These are phyloP conservation scores for Fusarium torulosum DNA, from an alignment of 2,329 filamentous ascomycete species.

Conservation along the genomic window DNA sequence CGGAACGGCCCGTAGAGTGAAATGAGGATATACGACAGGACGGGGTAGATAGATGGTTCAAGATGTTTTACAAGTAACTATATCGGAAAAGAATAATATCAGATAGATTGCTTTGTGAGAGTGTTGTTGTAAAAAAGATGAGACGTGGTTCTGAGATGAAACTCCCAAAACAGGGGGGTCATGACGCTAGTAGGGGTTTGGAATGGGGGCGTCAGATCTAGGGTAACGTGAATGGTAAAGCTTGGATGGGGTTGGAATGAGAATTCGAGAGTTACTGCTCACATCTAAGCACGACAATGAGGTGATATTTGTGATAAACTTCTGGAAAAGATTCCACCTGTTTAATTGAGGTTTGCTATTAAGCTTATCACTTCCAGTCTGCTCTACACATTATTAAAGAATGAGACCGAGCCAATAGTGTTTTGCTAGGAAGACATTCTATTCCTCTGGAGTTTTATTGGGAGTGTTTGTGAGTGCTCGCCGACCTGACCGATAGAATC, in stretches of 20 bases:
- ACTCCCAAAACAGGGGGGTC: constrained; percentile 26
- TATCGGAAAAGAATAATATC: neutral
- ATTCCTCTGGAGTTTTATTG: too few relatives aligned
- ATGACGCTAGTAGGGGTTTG: constrained; percentile 35
- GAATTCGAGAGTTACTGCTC: neutral
- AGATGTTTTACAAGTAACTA: neutral
- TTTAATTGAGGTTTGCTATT: too few relatives aligned
- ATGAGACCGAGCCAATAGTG: too few relatives aligned
- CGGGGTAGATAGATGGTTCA: neutral
- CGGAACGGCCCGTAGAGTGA: neutral
- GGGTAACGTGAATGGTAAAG: constrained; percentile 26
- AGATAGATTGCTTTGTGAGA: neutral
- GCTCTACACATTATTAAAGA: too few relatives aligned
- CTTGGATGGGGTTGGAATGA: neutral
- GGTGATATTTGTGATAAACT: too few relatives aligned
- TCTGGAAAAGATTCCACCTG: neutral
- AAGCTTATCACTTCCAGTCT: too few relatives aligned
- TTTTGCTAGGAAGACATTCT: too few relatives aligned
- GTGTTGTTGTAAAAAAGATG: constrained; percentile 29
- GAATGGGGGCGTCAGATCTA: constrained; percentile 28
- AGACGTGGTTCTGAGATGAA: constrained; percentile 42
- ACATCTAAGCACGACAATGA: neutral
- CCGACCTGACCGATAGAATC: too few relatives aligned
- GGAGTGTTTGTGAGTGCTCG: too few relatives aligned
- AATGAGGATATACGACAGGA: neutral